Base-by-base conservation (phyloP, 1,284 basidiomycete genomes). In the Malassezia obtusa region DNA sequence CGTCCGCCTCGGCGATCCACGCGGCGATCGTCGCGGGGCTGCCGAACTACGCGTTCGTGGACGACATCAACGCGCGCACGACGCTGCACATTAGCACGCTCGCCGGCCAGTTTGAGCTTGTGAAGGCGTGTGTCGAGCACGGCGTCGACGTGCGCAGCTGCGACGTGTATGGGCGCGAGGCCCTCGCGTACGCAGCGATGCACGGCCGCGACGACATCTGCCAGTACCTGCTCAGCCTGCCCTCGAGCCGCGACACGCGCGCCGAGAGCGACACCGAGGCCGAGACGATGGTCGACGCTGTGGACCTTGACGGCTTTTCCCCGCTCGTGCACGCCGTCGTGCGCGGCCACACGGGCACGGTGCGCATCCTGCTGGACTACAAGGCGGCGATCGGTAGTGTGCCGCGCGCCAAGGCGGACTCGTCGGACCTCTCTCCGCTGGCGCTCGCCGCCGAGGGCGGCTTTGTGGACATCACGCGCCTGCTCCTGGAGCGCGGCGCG, bases 161-260 rank as follows among this genome's bases (percentile, higher is more conserved):
- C 36, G 90, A 95, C 68, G 83, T 85, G 3, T 99, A 96, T 75
- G 89, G 88, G 31, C 86, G 94, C 15, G 86, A 87, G 10, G 85
- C 91, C 3, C 79, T 99, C 45, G 92, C 96, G 76, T 99, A 98
- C 75, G 89, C 89, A 15, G 87, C 89, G 15, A 89, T 98, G 84
- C 84, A 89, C 64, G 91, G 90, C 1, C 85, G 91, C 72, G 79
- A 83, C 1, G 77, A 77, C 14, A 81, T 94, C 53, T 91, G 88
- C 74, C 80, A 79, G 44, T 83, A 80, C 60, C 81, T 99, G 31
- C 78, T 98, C 55, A 79, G 83, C 54, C 82, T 83, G 14, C 80
- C 87, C 1, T 80, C 84, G 56, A 17, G 30, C 14, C 32, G 31
- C 25, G 24, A 26, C n/a, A n/a, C 21, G 19, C 15, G 30, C 21